Evolutionary conservation across 2,329 filamentous ascomycete genomes (phyloP), one percentile per base, ranked within the genome.

Genomic region (Fusarium palustre): DNA sequence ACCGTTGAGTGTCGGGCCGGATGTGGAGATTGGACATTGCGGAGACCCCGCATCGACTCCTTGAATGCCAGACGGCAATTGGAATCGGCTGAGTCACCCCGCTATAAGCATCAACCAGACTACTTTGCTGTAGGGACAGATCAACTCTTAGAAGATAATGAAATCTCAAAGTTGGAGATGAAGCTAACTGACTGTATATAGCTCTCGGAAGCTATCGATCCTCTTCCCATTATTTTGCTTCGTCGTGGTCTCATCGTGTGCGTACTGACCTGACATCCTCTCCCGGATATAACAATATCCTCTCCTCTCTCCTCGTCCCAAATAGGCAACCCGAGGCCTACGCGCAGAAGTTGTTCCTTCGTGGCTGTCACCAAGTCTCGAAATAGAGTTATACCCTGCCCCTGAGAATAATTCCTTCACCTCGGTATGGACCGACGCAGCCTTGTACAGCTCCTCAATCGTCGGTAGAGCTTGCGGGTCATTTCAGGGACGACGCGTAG

Each of bases 1-100:
- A 38, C 54, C 34, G 60, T 59, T 10, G 11, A 30, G 12, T 30
- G 48, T 52, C 63, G 66, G 49, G 31, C 60, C 59, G 66, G 66
- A 42, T 67, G 41, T 65, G 64, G 64, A 61, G 49, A 71, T 55
- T 70, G 68, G 52, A 65, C 25, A 69, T 47, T 70, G 68, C 68
- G 68, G 68, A 70, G 68, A 70, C 68, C 68, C 68, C 68, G 64
- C 68, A 55, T 20, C 34, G 48, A 47, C 22, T 34, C 33, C 43
- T 20, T 63, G 2, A 20, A 25, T 42, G 54, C 58, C 39, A 55
- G 52, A 47, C 68, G 68, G 68, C 68, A 70, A 64, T 70, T 70
- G 68, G 33, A 10, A 42, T 70, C 68, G 68, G 67, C 57, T 70
- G 33, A 12, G 25, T 22, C 25, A 52, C 55, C 47, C 43, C 50